A percentile compares a stretch with the other conserved stretches of the same genome.
Conservation (phyloP, 2,329 filamentous ascomycete genomes). For the Monosporascus ibericus region DNA sequence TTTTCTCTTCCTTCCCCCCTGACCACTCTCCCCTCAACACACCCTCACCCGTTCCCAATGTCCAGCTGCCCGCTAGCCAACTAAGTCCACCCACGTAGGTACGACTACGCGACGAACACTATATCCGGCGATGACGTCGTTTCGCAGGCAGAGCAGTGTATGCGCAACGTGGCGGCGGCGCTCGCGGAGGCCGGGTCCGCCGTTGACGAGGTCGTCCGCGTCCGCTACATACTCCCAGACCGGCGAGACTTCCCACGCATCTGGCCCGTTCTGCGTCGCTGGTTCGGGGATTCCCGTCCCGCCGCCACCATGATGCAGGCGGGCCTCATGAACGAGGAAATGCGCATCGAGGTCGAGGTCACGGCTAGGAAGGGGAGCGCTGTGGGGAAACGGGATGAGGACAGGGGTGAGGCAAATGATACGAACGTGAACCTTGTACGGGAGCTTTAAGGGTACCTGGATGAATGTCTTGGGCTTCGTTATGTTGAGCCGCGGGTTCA, state of each 20-base stretch:
- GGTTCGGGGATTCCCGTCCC: constrained; percentile 43
- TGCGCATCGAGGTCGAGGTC: constrained; percentile 29
- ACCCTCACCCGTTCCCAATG: background rate
- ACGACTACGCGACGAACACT: constrained; percentile 41
- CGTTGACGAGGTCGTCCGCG: constrained; percentile 43
- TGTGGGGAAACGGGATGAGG: too few relatives aligned
- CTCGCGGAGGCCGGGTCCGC: constrained; percentile 36
- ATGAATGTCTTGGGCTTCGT: too few relatives aligned
- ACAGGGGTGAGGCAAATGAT: too few relatives aligned
- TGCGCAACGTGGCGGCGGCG: constrained; percentile 40
- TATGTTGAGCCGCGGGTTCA: too few relatives aligned
- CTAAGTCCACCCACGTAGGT: constrained; percentile 27
- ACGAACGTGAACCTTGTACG: too few relatives aligned
- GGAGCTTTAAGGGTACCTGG: too few relatives aligned
- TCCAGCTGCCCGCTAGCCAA: background rate
- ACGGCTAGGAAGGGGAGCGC: constrained; percentile 11
- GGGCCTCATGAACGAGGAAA: constrained; percentile 42
- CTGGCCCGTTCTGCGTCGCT: constrained; percentile 44
- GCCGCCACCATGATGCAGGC: constrained; percentile 50
- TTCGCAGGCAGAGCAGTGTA: constrained; percentile 41
- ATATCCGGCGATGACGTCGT: constrained; percentile 39
- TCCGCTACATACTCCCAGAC: constrained; percentile 46
- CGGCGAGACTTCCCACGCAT: constrained; percentile 39
- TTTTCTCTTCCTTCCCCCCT: background rate
- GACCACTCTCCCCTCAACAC: too few relatives aligned